Conservation (phyloP, 2,329 filamentous ascomycete species). For the Gnomoniopsis sp. region DNA sequence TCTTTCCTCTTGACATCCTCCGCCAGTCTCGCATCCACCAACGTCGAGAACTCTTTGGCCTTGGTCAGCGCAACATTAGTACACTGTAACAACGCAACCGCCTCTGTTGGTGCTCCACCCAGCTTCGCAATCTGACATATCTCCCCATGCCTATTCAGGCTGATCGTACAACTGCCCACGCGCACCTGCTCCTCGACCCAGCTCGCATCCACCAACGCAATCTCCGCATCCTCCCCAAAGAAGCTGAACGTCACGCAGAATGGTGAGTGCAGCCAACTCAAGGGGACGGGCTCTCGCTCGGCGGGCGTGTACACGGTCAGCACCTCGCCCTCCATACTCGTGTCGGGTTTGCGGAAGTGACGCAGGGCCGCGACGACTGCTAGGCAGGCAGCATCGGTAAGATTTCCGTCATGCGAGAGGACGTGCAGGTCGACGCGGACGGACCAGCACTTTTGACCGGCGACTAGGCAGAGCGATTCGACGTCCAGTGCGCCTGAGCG, state of each 20-base stretch:
- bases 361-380: constrained; percentile 83
- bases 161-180: constrained; percentile 72
- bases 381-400: constrained; percentile 82
- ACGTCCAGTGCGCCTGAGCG: constrained; percentile 90
- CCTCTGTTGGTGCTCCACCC: constrained; percentile 79
- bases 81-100: constrained; percentile 72
- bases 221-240: constrained; percentile 69
- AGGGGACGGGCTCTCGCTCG: constrained; percentile 84
- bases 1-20: constrained; percentile 77
- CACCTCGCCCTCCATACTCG: constrained; percentile 77
- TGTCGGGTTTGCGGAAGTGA: constrained; percentile 89
- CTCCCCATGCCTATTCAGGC: constrained; percentile 85
- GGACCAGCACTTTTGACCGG: constrained; percentile 87
- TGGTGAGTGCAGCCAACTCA: constrained; percentile 89
- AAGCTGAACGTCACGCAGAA: constrained; percentile 89
- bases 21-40: constrained; percentile 70
- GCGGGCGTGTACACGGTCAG: constrained; percentile 80
- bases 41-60: constrained; percentile 72
- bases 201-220: constrained; percentile 69
- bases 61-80: constrained; percentile 71
- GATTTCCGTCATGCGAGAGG: constrained; percentile 83
- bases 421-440: constrained; percentile 90
- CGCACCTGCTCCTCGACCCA: constrained; percentile 74
- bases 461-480: constrained; percentile 90
- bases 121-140: constrained; percentile 90